phyloP scores from a whole-genome alignment of 208 protist species.

The Vickermania ingenoplastis region DNA sequence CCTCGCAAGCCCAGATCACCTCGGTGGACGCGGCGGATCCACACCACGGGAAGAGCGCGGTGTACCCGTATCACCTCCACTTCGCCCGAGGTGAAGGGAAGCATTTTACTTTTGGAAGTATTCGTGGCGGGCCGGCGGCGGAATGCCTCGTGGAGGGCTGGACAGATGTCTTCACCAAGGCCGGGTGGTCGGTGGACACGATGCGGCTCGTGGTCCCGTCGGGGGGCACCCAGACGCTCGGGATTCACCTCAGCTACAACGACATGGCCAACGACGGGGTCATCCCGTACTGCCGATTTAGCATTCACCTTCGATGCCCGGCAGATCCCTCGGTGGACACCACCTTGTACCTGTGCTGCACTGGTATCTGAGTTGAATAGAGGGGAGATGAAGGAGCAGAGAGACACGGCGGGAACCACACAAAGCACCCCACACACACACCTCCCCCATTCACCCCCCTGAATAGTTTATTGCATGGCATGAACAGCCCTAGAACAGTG shows the following conservation, averaged over 20 bases:
- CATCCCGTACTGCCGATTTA: conserved; percentile 12
- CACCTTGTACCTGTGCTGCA: conserved; percentile 24
- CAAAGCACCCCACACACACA: too few species aligned
- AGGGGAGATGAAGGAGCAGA: background rate
- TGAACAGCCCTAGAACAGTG: too few species aligned
- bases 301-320: conserved; percentile 7
- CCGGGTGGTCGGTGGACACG: conserved; percentile 26
- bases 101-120: conserved; percentile 30
- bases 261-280: conserved; percentile 1
- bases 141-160: conserved; percentile 39
- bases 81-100: conserved; percentile 33
- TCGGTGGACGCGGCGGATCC: background rate
- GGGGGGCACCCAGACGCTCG: conserved; percentile 12
- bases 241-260: conserved; percentile 5
- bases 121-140: conserved; percentile 21
- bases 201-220: conserved; percentile 13
- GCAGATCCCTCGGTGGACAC: conserved; percentile 8
- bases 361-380: too few species aligned
- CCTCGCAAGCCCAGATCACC: conserved; percentile 4
- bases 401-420: too few species aligned
- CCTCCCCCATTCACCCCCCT: too few species aligned
- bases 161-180: conserved; percentile 24
- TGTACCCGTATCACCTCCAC: conserved; percentile 25
- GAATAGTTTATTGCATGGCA: too few species aligned
- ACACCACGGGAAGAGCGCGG: conserved; percentile 5